phyloP scores from a whole-genome alignment of 805 yeast species.

The Saccharomycopsis sp. region DNA sequence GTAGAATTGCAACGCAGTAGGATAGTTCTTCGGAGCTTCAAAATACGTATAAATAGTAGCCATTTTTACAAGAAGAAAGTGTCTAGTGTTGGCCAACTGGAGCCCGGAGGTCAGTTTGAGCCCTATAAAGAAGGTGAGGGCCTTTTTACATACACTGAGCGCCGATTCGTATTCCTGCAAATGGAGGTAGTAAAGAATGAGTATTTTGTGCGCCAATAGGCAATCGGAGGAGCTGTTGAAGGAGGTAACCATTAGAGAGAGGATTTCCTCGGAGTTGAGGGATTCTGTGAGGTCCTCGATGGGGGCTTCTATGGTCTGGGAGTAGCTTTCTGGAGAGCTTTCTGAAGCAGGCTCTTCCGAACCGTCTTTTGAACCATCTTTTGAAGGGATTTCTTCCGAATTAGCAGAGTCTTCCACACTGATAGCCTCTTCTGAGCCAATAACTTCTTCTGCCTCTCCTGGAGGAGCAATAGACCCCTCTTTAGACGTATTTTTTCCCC shows the following conservation, averaged over 20 bases:
- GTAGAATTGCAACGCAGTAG: conserved; percentile 66
- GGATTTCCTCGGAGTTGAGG: conserved; percentile 38
- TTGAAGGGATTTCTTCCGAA: conserved; percentile 12
- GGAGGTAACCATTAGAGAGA: conserved; percentile 46
- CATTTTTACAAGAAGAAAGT: conserved; percentile 54
- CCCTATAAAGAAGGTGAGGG: conserved; percentile 49
- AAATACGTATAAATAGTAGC: conserved; percentile 76
- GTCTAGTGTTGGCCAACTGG: conserved; percentile 43
- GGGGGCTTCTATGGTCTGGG: neutral
- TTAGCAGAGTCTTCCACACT: conserved; percentile 24
- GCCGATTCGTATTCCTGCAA: conserved; percentile 59
- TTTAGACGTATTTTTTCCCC: conserved; percentile 11
- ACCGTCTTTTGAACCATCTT: neutral
- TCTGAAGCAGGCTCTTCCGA: neutral
- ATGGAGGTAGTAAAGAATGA: conserved; percentile 53
- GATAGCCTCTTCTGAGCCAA: no score
- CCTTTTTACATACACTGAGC: conserved; percentile 50
- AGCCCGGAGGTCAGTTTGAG: conserved; percentile 41
- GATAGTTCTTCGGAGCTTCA: conserved; percentile 86
- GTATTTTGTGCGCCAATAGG: conserved; percentile 59
- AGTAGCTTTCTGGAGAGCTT: no score
- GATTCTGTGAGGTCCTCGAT: conserved; percentile 27
- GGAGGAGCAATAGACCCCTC: no score
- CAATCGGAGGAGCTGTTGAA: conserved; percentile 39
- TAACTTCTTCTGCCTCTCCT: no score